Percentiles rank a stretch among this genome's conserved stretches.
Conservation (phyloP, 1,284 basidiomycete species). For the Cryptococcus depauperatus region DNA sequence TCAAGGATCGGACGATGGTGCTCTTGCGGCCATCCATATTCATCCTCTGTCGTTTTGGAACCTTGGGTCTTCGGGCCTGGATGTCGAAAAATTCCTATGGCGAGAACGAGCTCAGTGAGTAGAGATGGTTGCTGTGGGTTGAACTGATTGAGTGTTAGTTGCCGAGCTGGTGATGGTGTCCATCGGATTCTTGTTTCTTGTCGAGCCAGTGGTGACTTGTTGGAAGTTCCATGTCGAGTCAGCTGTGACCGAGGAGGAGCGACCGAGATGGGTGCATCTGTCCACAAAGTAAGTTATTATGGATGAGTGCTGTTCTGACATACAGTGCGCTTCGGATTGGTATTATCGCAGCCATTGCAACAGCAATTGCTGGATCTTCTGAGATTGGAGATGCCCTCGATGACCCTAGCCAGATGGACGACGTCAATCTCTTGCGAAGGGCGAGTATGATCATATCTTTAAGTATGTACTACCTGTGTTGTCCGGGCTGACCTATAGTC, state of each 20-base stretch:
- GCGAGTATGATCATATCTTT: slow-evolving; percentile 19
- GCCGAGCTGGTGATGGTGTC: slow-evolving; percentile 30
- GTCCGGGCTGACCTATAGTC: slow-evolving; percentile 1
- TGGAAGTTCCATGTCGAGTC: slow-evolving; percentile 24
- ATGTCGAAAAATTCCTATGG: slow-evolving; percentile 24
- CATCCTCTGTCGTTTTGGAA: slow-evolving; percentile 17
- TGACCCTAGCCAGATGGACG: slow-evolving; percentile 4
- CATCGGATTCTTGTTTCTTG: slow-evolving; percentile 26
- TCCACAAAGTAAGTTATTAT: slow-evolving; percentile 6
- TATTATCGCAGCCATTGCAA: slow-evolving; percentile 21
- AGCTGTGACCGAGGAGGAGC: slow-evolving; percentile 9
- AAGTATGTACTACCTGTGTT: slow-evolving; percentile 8
- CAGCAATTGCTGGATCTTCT: slow-evolving; percentile 16
- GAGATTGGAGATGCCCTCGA: slow-evolving; percentile 13
- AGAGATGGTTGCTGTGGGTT: slow-evolving; percentile 4
- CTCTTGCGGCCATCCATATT: slow-evolving; percentile 30
- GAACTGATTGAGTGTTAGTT: too few relatives aligned
- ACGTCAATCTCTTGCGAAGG: slow-evolving; percentile 18
- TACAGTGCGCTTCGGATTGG: slow-evolving; percentile 8
- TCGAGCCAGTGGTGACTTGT: slow-evolving; percentile 23
- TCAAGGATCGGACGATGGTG: slow-evolving; percentile 12
- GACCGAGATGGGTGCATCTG: slow-evolving; percentile 14
- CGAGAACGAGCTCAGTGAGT: slow-evolving; percentile 18
- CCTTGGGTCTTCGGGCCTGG: slow-evolving; percentile 20
- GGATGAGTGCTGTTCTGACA: background rate